Evolutionary conservation across 1,139 yeast genomes (phyloP).

Genomic region (Suhomyces bribrorum): DNA sequence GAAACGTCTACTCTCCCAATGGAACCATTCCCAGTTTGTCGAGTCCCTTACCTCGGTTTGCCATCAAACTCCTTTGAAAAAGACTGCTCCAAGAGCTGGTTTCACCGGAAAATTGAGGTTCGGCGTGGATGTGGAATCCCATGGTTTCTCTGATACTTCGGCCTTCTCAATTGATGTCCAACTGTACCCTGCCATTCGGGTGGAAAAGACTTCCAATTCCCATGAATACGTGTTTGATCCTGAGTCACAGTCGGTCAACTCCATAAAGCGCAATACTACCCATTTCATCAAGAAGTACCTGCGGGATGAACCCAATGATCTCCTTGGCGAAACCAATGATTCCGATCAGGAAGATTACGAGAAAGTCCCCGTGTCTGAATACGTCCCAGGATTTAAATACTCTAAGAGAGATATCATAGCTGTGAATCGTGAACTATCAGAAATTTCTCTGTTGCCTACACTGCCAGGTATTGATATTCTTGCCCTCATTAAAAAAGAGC

Average conservation of each 20-base stretch:
- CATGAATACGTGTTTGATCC: conserved; percentile 32
- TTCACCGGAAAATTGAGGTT: conserved; percentile 43
- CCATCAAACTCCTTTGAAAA: conserved; percentile 30
- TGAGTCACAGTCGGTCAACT: conserved; percentile 9
- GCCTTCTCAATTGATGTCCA: conserved; percentile 52
- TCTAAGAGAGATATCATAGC: conserved; percentile 54
- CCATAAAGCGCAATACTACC: conserved; percentile 24
- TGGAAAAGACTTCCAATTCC: conserved; percentile 36
- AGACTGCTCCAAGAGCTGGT: conserved; percentile 37
- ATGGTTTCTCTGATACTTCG: conserved; percentile 4
- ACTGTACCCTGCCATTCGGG: conserved; percentile 63
- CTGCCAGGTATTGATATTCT: conserved; percentile 60
- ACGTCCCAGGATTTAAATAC: conserved; percentile 57
- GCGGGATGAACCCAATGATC: conserved; percentile 15
- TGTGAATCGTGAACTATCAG: conserved; percentile 41
- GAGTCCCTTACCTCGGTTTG: conserved; percentile 18
- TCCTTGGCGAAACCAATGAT: conserved; percentile 20
- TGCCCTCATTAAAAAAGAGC: conserved; percentile 52
- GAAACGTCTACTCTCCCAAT: conserved; percentile 16
- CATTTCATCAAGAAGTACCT: conserved; percentile 23
- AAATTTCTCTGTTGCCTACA: conserved; percentile 44
- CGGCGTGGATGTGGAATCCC: conserved; percentile 29
- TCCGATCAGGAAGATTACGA: conserved; percentile 24
- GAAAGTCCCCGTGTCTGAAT: conserved; percentile 22
- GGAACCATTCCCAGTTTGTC: conserved; percentile 17